Evolutionary conservation across 257 asterid genomes (phyloP).

Genomic region (Nyctanthes arbortristis): DNA sequence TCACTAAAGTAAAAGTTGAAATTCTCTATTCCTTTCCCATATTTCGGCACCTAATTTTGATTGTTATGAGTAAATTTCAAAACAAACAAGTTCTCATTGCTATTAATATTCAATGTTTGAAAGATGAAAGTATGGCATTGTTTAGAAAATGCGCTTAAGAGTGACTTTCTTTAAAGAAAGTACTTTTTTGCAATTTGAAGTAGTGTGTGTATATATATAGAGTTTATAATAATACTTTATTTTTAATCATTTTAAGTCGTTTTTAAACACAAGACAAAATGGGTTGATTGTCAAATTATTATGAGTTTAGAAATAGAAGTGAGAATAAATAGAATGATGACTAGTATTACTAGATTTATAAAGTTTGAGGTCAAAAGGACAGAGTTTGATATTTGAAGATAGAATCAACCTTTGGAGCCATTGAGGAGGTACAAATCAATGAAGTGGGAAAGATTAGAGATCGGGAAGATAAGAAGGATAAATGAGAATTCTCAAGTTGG

Average conservation of each 20-base stretch:
- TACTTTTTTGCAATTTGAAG: no score
- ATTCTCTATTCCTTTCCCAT: constrained; percentile 30
- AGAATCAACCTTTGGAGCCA: not conserved
- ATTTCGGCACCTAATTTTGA: constrained; percentile 5
- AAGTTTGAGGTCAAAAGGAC: constrained; percentile 15
- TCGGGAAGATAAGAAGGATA: not conserved
- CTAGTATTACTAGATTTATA: constrained; percentile 10
- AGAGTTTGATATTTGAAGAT: not conserved
- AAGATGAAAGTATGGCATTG: no score
- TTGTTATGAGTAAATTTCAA: constrained; percentile 13
- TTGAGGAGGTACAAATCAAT: constrained; percentile 15
- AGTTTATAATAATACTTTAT: no score
- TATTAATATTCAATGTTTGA: no score
- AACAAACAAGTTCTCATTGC: no score
- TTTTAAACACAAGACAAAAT: no score
- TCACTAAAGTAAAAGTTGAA: constrained; percentile 6
- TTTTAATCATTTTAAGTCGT: no score
- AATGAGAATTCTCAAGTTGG: constrained; percentile 24
- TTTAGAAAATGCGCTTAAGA: no score
- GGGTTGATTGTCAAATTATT: not conserved
- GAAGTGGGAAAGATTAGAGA: not conserved
- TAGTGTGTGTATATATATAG: no score
- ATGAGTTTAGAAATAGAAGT: not conserved
- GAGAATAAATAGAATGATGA: not conserved
- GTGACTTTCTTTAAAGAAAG: no score